Evolutionary conservation across 1,284 basidiomycete species (phyloP), one percentile per base, ranked within the genome.

Genomic region (Moniliophthora roreri): DNA sequence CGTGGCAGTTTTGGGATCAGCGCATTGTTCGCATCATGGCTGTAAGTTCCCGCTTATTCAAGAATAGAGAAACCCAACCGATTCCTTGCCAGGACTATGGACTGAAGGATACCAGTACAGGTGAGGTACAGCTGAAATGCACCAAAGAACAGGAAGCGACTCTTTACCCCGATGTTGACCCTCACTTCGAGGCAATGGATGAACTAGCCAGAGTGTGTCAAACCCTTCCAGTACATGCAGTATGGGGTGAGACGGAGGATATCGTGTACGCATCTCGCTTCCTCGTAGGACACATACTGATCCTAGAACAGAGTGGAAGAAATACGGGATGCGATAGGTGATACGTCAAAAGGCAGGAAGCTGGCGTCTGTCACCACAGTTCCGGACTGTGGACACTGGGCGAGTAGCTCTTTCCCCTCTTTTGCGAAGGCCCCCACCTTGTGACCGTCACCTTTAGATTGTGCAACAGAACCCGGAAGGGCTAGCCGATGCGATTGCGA

Each of bases 1-100:
- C 76, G 1, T 79, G 76, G 75, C 69, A 61, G 32, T 55, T 56
- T 7, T 78, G 76, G 77, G 73, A 77, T 57, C 53, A 63, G 5
- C 62, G 70, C 18, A 66, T 72, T 1, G 52, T 77, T 35, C 58
- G 55, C 1, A 49, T 68, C 34, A 59, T 74, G 40, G 64, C 44
- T 16, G 44, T n/a, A n/a, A 32, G 24, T 46, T 28, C 9, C 24
- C 11, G 13, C 21, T 44, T 24, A 21, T 23, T n/a, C n/a, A n/a
- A n/a, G n/a, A n/a, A n/a, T n/a, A n/a, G n/a, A n/a, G n/a, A n/a
- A n/a, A n/a, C n/a, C n/a, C n/a, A n/a, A n/a, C n/a, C n/a, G n/a
- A n/a, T n/a, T n/a, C n/a, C n/a, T n/a, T n/a, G 34, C 23, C 32
- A 65, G 60, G 54, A 61, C 2, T 40, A 63, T 39, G 63, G 63